phyloP scores from a whole-genome alignment of 257 asterid genomes.

The Penstemon eatonii region DNA sequence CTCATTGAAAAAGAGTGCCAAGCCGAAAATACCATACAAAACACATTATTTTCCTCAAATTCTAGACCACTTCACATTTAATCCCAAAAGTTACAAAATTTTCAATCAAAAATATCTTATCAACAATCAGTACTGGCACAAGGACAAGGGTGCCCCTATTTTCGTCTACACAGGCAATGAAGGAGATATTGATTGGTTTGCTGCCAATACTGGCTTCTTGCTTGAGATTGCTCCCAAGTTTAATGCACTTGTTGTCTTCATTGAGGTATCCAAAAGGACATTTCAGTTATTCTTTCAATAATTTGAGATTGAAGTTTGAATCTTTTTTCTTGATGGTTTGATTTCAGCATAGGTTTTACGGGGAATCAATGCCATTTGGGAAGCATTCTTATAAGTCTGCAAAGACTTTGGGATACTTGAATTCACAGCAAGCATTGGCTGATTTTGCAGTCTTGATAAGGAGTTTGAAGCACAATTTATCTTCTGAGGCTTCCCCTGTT shows the following conservation, averaged over 20 bases:
- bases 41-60: constrained; percentile 61
- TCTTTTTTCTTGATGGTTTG: not conserved
- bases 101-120: constrained; percentile 73
- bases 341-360: constrained; percentile 76
- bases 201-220: constrained; percentile 75
- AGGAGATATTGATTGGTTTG: constrained; percentile 85
- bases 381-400: constrained; percentile 53
- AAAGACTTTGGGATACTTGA: constrained; percentile 65
- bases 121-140: constrained; percentile 55
- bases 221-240: constrained; percentile 72
- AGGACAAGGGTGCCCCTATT: constrained; percentile 58
- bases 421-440: constrained; percentile 78
- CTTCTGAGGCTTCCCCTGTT: constrained; percentile 79
- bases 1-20: constrained; percentile 39
- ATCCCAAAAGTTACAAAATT: constrained; percentile 50
- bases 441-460: constrained; percentile 65
- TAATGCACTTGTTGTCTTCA: constrained; percentile 64
- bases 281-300: not conserved
- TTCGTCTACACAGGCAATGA: constrained; percentile 84
- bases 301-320: not conserved
- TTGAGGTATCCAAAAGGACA: constrained; percentile 46
- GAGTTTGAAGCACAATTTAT: constrained; percentile 64
- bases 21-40: constrained; percentile 50
- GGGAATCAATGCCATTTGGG: constrained; percentile 75
- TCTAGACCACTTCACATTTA: constrained; percentile 74